Conservation (phyloP, 208 protist species). For the Crithidia brevicula region DNA sequence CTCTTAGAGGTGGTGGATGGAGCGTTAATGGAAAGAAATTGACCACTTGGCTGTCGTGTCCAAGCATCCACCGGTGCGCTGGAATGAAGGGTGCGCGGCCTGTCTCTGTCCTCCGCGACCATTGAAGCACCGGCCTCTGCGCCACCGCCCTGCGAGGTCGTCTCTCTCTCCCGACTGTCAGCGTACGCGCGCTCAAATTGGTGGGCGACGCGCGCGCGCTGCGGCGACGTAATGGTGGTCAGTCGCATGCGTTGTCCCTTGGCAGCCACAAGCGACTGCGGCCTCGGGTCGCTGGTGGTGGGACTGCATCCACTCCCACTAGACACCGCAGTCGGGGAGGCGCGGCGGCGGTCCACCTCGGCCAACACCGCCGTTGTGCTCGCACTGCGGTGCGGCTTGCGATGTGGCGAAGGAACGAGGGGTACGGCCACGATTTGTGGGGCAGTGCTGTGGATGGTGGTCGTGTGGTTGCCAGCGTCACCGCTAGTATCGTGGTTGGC, state of each 20-base stretch:
- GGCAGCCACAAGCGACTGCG: too few species aligned
- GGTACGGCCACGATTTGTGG: slow-evolving; percentile 13
- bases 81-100: too few species aligned
- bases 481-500: not conserved
- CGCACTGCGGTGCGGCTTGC: not conserved
- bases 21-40: not conserved
- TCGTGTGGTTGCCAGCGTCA: not conserved
- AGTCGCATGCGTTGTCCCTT: slow-evolving; percentile 9
- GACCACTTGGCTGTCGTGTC: slow-evolving; percentile 2
- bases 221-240: slow-evolving; percentile 18
- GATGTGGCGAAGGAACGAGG: slow-evolving; percentile 10
- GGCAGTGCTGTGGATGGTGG: not conserved
- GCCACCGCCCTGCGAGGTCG: not conserved
- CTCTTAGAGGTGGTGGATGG: too few species aligned
- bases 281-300: not conserved
- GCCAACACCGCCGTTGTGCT: not conserved
- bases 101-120: too few species aligned
- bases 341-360: slow-evolving; percentile 2
- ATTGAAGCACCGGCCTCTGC: too few species aligned
- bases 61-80: slow-evolving; percentile 15
- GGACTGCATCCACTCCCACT: not conserved
- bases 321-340: not conserved
- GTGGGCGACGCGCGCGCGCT: not conserved
- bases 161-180: not conserved
- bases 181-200: not conserved